Evolutionary conservation across 1,139 yeast genomes (phyloP).

Genomic region (Debaryomyces psychrophilus): DNA sequence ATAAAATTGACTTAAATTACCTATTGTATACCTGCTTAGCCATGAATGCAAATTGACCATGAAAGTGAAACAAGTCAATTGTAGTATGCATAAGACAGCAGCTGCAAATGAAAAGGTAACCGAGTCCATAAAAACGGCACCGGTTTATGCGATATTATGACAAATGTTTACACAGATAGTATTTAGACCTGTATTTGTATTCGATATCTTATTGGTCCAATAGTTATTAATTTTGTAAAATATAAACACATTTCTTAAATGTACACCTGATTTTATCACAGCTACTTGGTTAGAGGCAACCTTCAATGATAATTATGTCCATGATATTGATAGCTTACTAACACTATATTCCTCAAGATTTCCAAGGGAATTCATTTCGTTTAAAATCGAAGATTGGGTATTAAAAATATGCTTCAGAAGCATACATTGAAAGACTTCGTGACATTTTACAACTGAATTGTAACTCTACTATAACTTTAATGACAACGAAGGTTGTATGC

Average conservation of each 20-base stretch:
- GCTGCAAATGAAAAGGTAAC: background rate
- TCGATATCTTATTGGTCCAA: background rate
- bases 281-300: background rate
- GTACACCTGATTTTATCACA: background rate
- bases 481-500: no score
- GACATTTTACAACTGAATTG: no score
- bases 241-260: background rate
- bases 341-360: no score
- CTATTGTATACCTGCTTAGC: background rate
- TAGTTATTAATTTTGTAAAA: background rate
- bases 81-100: background rate
- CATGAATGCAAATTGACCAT: conserved; percentile 3
- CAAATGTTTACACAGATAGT: background rate
- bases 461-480: no score
- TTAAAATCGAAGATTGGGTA: no score
- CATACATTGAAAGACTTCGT: no score
- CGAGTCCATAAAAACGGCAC: background rate
- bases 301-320: no score
- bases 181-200: background rate
- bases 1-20: background rate
- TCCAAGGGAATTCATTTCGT: no score
- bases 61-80: background rate
- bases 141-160: background rate
- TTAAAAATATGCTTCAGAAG: no score
- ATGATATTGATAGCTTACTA: no score